Conservation (phyloP, 2,329 filamentous ascomycete species). For the Fusarium sp. region DNA sequence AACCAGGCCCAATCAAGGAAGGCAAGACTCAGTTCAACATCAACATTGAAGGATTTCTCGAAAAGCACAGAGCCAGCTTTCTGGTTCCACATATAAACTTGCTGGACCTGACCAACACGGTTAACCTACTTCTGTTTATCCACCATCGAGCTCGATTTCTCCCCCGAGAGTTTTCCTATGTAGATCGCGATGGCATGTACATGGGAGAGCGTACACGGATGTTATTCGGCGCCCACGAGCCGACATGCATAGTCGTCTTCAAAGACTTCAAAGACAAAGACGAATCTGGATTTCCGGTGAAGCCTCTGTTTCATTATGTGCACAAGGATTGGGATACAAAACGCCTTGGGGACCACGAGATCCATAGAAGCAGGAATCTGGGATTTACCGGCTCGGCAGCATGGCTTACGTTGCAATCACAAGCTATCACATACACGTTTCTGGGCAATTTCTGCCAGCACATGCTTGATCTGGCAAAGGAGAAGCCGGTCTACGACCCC, state of each 20-base stretch:
- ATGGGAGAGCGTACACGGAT: conserved; percentile 29
- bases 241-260: conserved; percentile 2
- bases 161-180: conserved; percentile 14
- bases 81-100: conserved; percentile 42
- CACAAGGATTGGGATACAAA: background rate
- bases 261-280: background rate
- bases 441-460: conserved; percentile 23
- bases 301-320: background rate
- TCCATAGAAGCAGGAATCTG: background rate
- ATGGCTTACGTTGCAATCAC: conserved; percentile 33
- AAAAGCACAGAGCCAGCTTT: conserved; percentile 30
- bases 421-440: conserved; percentile 32
- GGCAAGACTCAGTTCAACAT: conserved; percentile 13
- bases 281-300: background rate
- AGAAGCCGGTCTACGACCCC: background rate
- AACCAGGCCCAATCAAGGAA: background rate
- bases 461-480: conserved; percentile 3
- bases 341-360: background rate
- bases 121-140: conserved; percentile 38
- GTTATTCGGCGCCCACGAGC: conserved; percentile 27
- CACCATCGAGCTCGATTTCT: conserved; percentile 31
- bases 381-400: conserved; percentile 22
- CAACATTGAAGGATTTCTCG: conserved; percentile 12
- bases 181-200: conserved; percentile 36
- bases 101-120: conserved; percentile 27